Evolutionary conservation across 2,329 filamentous ascomycete genomes (phyloP), one percentile per base, ranked within the genome.

Genomic region (Aspergillus unguis): DNA sequence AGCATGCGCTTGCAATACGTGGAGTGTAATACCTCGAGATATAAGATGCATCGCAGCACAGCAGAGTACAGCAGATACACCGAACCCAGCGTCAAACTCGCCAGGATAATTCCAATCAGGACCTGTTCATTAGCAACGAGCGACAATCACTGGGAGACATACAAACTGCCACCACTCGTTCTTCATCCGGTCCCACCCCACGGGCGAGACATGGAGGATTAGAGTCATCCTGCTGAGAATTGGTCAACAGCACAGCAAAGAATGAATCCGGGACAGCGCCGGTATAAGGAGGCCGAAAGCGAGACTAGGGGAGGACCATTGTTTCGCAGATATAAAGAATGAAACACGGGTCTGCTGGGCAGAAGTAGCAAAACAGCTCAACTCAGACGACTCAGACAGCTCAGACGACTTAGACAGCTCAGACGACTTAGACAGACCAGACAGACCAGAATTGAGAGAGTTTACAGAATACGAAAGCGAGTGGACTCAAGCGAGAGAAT

Each of bases 111-210:
- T 42, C 63, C 65, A 43, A 72, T 65, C 26, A 72, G 62, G 31
- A 71, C 56, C 72, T 74, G 53, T 40, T 27, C 36, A 44, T 64
- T 44, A 65, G 58, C 47, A 46, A 48, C 8, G 17, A 43, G 11
- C 10, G 27, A 27, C 9, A 38, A 44, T 27, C 35, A 51, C 23
- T 26, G n/a, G 7, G 4, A 40, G 26, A 66, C 67, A 54, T 62
- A 75, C 73, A 65, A 66, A 70, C 55, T 75, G 71, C 73, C 73
- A 75, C 73, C 72, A 76, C 54, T 72, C 58, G 5, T 59, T 48
- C 47, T 60, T 70, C 67, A 75, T 71, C 9, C 58, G 44, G 42
- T 59, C 50, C 69, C 71, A 73, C 46, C 65, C 65, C n/a, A 72
- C 55, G 40, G 66, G 56, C 23, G 57, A 52, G 40, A 66, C 62